Base-by-base conservation (phyloP, 108 stramenopile genomes). In the Schizochytrium sp. region DNA sequence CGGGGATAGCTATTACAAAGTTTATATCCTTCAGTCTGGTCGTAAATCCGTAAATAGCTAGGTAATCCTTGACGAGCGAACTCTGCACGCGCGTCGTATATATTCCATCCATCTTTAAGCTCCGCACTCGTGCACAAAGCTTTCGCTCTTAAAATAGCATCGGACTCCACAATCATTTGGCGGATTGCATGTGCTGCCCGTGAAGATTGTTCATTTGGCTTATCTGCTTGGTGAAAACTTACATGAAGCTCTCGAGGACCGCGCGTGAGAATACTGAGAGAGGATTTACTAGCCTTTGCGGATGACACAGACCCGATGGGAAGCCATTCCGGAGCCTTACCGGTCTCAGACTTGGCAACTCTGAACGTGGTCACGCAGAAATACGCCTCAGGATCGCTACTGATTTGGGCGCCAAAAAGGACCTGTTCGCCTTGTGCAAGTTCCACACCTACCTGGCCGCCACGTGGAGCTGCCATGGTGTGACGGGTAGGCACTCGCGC, bases 1-100 rank as follows among this genome's bases (percentile, higher is more conserved):
- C 76, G 47, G 15, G 76, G 76, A 28, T 83, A 83, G 53, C 50
- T 83, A 5, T 49, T 49, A 40, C 76, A 83, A n/a, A 83, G 47
- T 42, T 83, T 49, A 40, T 83, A 83, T n/a, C n/a, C 76, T 38
- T 83, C 76, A 47, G 64, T 69, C 28, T 69, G 64, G 64, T 69
- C 64, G 28, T 69, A 69, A 44, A 69, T 69, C 42, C 64, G 64
- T 44, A 69, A 1, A 44, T 69, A 15, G 12, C 5, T 15, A 8
- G 64, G 64, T 7, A 69, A 44, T 12, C 15, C 15, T 15, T 69
- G 64, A 7, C 64, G 64, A 38, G 64, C 28, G 19, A 69, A 2
- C 28, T 69, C 64, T 7, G 64, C 3, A 44, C 64, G 64, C 10
- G 40, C 64, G 5, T 69, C 64, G 64, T 69, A 69, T 7, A 69